Evolutionary conservation across 139 green algal species (phyloP).

Genomic region (Auxenochlorella pyrenoidosa): DNA sequence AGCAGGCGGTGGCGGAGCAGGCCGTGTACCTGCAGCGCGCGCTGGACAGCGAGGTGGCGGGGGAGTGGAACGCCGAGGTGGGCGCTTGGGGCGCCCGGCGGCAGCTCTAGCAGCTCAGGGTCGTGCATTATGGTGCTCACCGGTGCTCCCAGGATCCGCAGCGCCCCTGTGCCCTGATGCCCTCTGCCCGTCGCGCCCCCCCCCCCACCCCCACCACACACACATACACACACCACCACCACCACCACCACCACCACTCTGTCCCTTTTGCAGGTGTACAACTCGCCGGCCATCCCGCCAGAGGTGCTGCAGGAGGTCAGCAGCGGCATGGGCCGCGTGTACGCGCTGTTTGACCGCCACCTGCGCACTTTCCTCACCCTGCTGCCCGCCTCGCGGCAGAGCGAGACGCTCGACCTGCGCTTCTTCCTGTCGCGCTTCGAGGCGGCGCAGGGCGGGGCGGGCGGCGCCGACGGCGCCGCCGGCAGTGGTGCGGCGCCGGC

Average conservation of each 20-base stretch:
- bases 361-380: conserved; percentile 69
- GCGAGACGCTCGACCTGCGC: conserved; percentile 61
- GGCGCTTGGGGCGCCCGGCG: neutral
- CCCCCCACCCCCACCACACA: neutral
- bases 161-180: neutral
- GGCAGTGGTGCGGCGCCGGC: neutral
- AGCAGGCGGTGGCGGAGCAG: conserved; percentile 44
- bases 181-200: too few relatives aligned
- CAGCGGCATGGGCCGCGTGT: conserved; percentile 54
- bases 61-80: conserved; percentile 57
- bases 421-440: conserved; percentile 79
- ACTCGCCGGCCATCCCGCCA: conserved; percentile 20
- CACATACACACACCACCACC: neutral
- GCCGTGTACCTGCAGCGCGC: conserved; percentile 18
- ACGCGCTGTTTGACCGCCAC: conserved; percentile 53
- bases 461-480: too few relatives aligned
- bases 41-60: conserved; percentile 44
- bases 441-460: conserved; percentile 48
- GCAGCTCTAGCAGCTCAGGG: neutral
- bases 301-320: conserved; percentile 52
- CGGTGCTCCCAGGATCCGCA: too few relatives aligned
- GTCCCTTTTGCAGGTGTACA: conserved; percentile 9
- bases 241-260: neutral
- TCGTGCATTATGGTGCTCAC: too few relatives aligned
- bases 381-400: conserved; percentile 54